These are phyloP conservation scores for Mangifera indica DNA, from an alignment of 345 rosid genomes.

Conservation along the genomic window DNA sequence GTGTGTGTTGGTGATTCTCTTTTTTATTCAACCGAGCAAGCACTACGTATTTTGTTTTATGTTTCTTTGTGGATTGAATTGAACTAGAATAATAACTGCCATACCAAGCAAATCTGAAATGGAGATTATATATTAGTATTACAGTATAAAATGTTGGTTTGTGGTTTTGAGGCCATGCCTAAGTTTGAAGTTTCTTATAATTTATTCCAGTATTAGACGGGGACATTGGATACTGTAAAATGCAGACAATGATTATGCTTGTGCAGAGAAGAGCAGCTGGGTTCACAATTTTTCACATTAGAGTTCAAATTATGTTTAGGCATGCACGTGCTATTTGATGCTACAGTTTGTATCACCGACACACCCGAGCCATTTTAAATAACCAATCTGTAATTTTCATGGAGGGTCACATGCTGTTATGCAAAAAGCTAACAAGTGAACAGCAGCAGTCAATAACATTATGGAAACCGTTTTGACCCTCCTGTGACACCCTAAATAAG, in stretches of 20 bases:
- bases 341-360: constrained; percentile 10
- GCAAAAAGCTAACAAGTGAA: not conserved
- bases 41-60: not conserved
- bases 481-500: no score
- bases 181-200: not conserved
- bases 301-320: no score
- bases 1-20: constrained; percentile 12
- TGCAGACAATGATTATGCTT: no score
- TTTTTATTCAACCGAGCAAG: not conserved
- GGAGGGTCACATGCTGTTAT: not conserved
- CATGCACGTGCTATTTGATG: constrained; percentile 17
- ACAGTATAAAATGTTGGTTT: not conserved
- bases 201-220: not conserved
- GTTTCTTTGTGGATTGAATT: constrained; percentile 4
- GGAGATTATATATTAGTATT: not conserved
- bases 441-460: no score
- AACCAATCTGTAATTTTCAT: not conserved
- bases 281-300: constrained; percentile 6
- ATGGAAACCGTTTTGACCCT: no score
- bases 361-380: not conserved
- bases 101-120: not conserved
- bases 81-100: not conserved
- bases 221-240: constrained; percentile 27
- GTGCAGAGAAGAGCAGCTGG: constrained; percentile 15
- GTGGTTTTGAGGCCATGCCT: constrained; percentile 5